Evolutionary conservation across 1,284 basidiomycete genomes (phyloP).

Genomic region (Vanrija pseudolonga): DNA sequence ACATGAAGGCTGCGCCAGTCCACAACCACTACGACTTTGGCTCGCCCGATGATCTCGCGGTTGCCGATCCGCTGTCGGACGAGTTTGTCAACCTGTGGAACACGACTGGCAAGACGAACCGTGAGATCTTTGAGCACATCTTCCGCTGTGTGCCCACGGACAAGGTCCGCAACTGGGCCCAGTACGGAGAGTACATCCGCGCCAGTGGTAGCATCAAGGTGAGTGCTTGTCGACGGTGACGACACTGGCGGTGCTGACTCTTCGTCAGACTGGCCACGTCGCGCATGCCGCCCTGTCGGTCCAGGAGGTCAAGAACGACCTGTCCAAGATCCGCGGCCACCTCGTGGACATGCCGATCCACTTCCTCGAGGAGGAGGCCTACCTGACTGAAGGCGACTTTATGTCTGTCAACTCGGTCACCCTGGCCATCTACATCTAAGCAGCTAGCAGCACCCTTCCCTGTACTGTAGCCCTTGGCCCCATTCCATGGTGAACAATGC

Average conservation of each 20-base stretch:
- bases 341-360: conserved; percentile 52
- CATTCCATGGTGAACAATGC: too few species aligned
- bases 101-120: conserved; percentile 70
- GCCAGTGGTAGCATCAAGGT: conserved; percentile 27
- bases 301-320: conserved; percentile 65
- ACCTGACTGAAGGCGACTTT: conserved; percentile 26
- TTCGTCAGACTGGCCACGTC: conserved; percentile 75
- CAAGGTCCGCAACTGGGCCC: conserved; percentile 68
- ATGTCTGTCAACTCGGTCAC: conserved; percentile 41
- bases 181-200: conserved; percentile 63
- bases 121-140: conserved; percentile 61
- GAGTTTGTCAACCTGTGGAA: conserved; percentile 63
- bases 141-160: conserved; percentile 64
- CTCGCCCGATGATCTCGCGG: conserved; percentile 59
- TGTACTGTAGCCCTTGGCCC: too few species aligned
- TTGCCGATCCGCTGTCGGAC: conserved; percentile 74
- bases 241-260: conserved; percentile 17
- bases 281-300: conserved; percentile 61
- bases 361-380: conserved; percentile 20
- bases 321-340: conserved; percentile 60
- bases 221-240: conserved; percentile 10
- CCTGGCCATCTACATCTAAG: conserved; percentile 40
- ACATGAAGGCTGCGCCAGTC: conserved; percentile 71
- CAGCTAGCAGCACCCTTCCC: too few species aligned
- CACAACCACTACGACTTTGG: conserved; percentile 65